phyloP scores from a whole-genome alignment of 495 filamentous ascomycete species.

The Massariosphaeria phaeospora region DNA sequence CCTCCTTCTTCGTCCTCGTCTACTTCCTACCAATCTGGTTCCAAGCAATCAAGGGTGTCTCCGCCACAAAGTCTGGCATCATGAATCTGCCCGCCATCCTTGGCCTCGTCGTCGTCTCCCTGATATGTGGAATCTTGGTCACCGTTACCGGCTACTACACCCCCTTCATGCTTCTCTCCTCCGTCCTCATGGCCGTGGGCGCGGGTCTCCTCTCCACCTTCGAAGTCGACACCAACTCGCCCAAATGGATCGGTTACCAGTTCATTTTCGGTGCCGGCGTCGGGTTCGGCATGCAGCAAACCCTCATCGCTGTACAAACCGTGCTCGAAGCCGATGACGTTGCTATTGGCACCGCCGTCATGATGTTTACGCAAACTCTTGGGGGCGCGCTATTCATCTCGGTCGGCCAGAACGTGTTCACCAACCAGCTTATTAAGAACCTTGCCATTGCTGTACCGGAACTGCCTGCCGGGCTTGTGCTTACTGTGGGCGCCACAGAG shows the following conservation, averaged over 20 bases:
- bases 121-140: constrained; percentile 50
- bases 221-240: constrained; percentile 45
- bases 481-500: constrained; percentile 63
- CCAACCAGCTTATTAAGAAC: constrained; percentile 60
- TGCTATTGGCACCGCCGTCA: constrained; percentile 56
- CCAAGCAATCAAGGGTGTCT: constrained; percentile 61
- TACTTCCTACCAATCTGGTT: constrained; percentile 56
- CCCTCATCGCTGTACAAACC: constrained; percentile 60
- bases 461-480: constrained; percentile 44
- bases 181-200: constrained; percentile 54
- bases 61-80: constrained; percentile 55
- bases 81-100: constrained; percentile 56
- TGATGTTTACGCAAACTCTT: constrained; percentile 63
- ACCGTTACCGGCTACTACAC: constrained; percentile 61
- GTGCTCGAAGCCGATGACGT: constrained; percentile 54
- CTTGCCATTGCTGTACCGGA: constrained; percentile 48
- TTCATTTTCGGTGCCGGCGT: constrained; percentile 66
- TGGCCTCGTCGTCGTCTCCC: constrained; percentile 42
- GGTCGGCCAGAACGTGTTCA: constrained; percentile 73
- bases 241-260: constrained; percentile 65
- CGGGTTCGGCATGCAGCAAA: constrained; percentile 68
- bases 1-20: constrained; percentile 38
- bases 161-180: constrained; percentile 52
- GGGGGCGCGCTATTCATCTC: constrained; percentile 67
- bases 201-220: constrained; percentile 62